Base-by-base conservation (phyloP, 208 protist genomes). In the Trypanosoma congolense region DNA sequence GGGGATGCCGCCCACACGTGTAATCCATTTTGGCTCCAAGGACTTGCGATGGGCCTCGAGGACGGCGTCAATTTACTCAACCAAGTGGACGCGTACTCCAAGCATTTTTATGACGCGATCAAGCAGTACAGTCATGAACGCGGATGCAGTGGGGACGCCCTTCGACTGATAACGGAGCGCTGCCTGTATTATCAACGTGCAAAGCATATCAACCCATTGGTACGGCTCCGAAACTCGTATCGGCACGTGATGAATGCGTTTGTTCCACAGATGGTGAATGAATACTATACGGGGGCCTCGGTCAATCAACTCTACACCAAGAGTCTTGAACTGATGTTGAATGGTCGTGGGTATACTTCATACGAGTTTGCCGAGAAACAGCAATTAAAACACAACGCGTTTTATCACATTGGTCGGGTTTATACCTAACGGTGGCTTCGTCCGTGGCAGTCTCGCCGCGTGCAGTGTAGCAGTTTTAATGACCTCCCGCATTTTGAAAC, bases 341-440 rank as follows among this genome's bases (percentile, higher is more conserved):
- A 95, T 71, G 80, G 88, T 35, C 76, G 84, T 16, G 88, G 84
- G 18, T 95, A 95, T 73, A 88, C 88, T 38, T 90, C 80, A 26
- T 95, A 92, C 66, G 81, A 88, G 41, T 92, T 79, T 55, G 84
- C 78, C 21, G 88, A 95, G 46, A 87, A 92, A 62, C 88, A 95
- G 67, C 88, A 95, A 58, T 56, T 72, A 44, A 92, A 92, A 63
- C 88, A 95, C 56, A 56, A 70, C 6, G 50, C 65, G 14, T 92
- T 87, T 52, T 87, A 80, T 67, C 80, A 91, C 49, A 45, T 92
- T 26, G 83, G 83, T 9, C 78, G 82, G 28, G 60, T 95, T 16
- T 95, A 91, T 66, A 92, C 87, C 48, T 94, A 77, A 38, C n/a
- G n/a, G n/a, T n/a, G n/a, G n/a, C n/a, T n/a, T n/a, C n/a, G n/a